Evolutionary conservation across 2,329 filamentous ascomycete species (phyloP).

Genomic region (Aureobasidium sp.): DNA sequence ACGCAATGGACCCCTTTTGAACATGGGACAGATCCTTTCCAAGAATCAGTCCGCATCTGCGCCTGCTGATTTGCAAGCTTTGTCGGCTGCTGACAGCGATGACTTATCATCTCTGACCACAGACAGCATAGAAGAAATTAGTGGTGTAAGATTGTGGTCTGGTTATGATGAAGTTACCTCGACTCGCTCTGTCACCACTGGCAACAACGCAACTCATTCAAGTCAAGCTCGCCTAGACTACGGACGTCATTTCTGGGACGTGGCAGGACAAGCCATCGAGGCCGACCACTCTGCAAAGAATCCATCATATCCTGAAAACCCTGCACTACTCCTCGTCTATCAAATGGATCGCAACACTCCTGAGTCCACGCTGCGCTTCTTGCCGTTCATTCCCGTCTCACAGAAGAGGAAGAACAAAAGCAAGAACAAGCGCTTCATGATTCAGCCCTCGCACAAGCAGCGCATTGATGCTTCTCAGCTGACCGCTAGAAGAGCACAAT

Average conservation of each 20-base stretch:
- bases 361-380: neutral
- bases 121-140: neutral
- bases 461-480: neutral
- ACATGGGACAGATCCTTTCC: slow-evolving; percentile 2
- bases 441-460: slow-evolving; percentile 7
- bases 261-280: neutral
- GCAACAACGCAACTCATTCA: neutral
- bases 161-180: neutral
- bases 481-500: neutral
- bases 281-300: neutral
- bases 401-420: neutral
- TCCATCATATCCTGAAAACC: neutral
- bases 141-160: neutral
- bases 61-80: neutral
- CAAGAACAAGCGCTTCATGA: slow-evolving; percentile 6
- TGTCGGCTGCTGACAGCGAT: neutral
- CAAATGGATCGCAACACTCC: neutral
- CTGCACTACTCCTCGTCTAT: slow-evolving; percentile 5
- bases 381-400: slow-evolving; percentile 5
- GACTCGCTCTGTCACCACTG: neutral
- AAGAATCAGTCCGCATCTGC: neutral
- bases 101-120: neutral
- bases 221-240: neutral
- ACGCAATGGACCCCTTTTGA: neutral
- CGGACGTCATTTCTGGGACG: too few relatives aligned